Evolutionary conservation across 306 rosid genomes (phyloP).

Genomic region (Medicago lupulina): DNA sequence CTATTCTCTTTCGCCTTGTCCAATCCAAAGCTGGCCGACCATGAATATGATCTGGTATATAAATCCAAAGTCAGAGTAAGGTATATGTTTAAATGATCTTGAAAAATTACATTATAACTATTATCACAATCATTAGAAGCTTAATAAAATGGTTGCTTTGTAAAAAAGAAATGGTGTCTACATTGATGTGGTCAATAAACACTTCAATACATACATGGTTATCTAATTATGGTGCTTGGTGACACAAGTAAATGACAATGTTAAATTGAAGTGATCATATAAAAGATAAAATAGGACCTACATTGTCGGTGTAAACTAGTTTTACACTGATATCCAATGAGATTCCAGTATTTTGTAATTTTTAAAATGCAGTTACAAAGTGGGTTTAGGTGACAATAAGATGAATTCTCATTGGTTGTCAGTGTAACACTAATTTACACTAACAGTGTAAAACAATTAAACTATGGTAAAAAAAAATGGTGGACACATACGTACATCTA

Average conservation of each 20-base stretch:
- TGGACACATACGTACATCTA: background rate
- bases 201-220: no score
- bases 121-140: no score
- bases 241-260: no score
- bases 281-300: no score
- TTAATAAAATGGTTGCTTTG: no score
- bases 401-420: background rate
- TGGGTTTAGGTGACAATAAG: background rate
- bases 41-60: constrained; percentile 66
- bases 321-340: constrained; percentile 8
- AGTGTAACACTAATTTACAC: background rate
- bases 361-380: background rate
- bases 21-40: constrained; percentile 90
- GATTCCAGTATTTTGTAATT: background rate
- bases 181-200: no score
- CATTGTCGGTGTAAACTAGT: no score
- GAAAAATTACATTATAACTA: no score
- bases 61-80: constrained; percentile 22
- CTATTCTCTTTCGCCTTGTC: constrained; percentile 88
- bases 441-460: background rate
- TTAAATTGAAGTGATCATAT: no score
- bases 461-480: background rate
- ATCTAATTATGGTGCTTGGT: no score
- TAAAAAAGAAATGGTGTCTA: no score
- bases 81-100: no score